A percentile compares a stretch with the other conserved stretches of the same genome.
phyloP scores from a whole-genome alignment of 352 stramenopile species.

The Pythium folliculosum region DNA sequence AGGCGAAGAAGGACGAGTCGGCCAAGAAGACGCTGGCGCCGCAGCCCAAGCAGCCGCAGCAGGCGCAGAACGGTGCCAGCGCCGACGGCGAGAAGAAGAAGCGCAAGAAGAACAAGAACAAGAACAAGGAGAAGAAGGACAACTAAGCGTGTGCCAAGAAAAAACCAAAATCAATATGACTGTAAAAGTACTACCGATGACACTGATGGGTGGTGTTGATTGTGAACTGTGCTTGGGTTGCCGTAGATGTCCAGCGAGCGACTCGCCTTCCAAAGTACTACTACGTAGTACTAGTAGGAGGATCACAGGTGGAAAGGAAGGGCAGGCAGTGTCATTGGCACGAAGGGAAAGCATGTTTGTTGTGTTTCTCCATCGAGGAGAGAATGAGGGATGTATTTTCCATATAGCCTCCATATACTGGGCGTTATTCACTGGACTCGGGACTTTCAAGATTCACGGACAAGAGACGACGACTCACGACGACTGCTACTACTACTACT shows the following conservation, averaged over 20 bases:
- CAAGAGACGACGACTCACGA: slow-evolving; percentile 4
- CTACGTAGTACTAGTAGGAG: too few relatives aligned
- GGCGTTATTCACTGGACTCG: not conserved
- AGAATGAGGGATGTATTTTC: too few relatives aligned
- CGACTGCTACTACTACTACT: too few relatives aligned
- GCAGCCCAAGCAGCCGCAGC: slow-evolving; percentile 5
- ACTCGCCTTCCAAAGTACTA: too few relatives aligned
- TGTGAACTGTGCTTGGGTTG: too few relatives aligned
- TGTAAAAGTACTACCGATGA: slow-evolving; percentile 29
- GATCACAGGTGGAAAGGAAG: too few relatives aligned
- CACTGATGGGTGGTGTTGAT: not conserved
- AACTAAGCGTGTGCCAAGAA: slow-evolving; percentile 27
- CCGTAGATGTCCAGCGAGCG: too few relatives aligned
- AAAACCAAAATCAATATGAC: slow-evolving; percentile 7
- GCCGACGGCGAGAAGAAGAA: slow-evolving; percentile 50
- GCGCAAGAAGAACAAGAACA: slow-evolving; percentile 54
- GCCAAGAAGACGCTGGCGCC: slow-evolving; percentile 32
- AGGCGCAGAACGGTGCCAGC: slow-evolving; percentile 15
- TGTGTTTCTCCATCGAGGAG: too few relatives aligned
- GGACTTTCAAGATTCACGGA: not conserved
- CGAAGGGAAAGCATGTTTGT: too few relatives aligned
- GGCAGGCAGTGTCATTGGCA: too few relatives aligned
- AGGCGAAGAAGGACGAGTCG: slow-evolving; percentile 35
- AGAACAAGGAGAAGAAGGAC: slow-evolving; percentile 46
- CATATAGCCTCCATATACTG: not conserved